Percentiles rank a stretch among this genome's conserved stretches.
Conservation (phyloP, 129 eudicot species). For the Cynara cardunculus region DNA sequence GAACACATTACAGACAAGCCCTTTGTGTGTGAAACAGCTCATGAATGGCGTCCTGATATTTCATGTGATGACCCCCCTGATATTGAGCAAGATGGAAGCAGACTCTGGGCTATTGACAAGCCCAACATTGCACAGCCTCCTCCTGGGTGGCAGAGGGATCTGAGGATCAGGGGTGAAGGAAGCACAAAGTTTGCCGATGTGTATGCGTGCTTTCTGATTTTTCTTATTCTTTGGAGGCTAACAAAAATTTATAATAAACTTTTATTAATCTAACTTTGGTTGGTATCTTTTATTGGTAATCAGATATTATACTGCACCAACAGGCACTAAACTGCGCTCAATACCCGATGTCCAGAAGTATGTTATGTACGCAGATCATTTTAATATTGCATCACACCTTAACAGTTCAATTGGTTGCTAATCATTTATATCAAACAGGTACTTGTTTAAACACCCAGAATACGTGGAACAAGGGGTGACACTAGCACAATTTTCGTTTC, state of each 20-base stretch:
- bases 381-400: neutral
- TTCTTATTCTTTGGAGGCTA: neutral
- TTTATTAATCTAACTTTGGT: neutral
- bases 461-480: constrained; percentile 46
- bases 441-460: constrained; percentile 59
- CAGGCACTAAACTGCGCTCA: constrained; percentile 69
- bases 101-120: constrained; percentile 93
- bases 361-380: neutral
- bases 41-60: constrained; percentile 74
- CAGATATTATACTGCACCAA: constrained; percentile 82
- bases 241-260: neutral
- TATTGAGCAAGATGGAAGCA: constrained; percentile 73
- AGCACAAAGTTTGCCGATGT: constrained; percentile 83
- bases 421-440: constrained; percentile 35
- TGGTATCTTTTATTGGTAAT: constrained; percentile 3
- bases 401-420: constrained; percentile 4
- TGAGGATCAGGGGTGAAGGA: constrained; percentile 79
- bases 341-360: constrained; percentile 73
- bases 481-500: constrained; percentile 70
- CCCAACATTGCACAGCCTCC: constrained; percentile 89
- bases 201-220: constrained; percentile 41
- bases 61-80: constrained; percentile 80
- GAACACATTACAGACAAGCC: constrained; percentile 69
- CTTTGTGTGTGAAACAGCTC: constrained; percentile 68
- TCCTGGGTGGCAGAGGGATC: constrained; percentile 71